Percentiles rank a stretch among this genome's conserved stretches.
Evolutionary conservation across 352 stramenopile species (phyloP).

Genomic region (Pythium brassicae): DNA sequence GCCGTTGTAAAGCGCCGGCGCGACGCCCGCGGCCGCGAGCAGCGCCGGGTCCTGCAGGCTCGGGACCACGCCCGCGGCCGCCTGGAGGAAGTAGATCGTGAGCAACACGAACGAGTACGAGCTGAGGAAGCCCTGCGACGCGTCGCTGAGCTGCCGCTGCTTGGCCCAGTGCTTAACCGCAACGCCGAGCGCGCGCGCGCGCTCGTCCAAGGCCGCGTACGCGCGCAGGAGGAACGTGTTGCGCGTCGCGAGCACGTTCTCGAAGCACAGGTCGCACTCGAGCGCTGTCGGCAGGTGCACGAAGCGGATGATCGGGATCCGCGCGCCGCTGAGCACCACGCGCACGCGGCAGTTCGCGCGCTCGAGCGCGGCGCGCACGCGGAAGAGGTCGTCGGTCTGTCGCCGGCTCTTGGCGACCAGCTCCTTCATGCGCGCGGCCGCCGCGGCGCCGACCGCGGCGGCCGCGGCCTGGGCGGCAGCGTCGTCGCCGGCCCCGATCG

Average conservation of each 20-base stretch:
- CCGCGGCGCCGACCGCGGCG: constrained; percentile 2
- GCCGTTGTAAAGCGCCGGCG: constrained; percentile 34
- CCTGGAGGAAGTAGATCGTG: constrained; percentile 96
- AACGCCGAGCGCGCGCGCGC: constrained; percentile 86
- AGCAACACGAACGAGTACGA: constrained; percentile 99
- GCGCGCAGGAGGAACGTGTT: constrained; percentile 80
- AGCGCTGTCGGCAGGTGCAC: constrained; percentile 42
- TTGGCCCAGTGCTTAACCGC: constrained; percentile 99
- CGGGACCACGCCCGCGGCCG: constrained; percentile 81
- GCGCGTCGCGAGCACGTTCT: constrained; percentile 72
- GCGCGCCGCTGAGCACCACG: constrained; percentile 62
- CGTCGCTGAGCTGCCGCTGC: constrained; percentile 94
- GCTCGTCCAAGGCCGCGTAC: constrained; percentile 73
- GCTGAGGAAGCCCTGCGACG: constrained; percentile 93
- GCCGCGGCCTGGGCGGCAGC: constrained; percentile 3
- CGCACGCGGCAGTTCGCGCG: constrained; percentile 53
- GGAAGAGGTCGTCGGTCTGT: constrained; percentile 46
- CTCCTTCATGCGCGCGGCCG: constrained; percentile 25
- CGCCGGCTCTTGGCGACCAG: constrained; percentile 31
- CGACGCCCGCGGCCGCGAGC: constrained; percentile 32
- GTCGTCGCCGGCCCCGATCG: constrained; percentile 10
- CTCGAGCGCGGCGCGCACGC: constrained; percentile 37
- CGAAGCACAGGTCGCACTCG: constrained; percentile 83
- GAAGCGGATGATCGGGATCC: constrained; percentile 82
- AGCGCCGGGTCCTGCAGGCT: constrained; percentile 89